Evolutionary conservation across 176 grass and related monocot genomes (phyloP).

Genomic region (Aechmea fasciata): DNA sequence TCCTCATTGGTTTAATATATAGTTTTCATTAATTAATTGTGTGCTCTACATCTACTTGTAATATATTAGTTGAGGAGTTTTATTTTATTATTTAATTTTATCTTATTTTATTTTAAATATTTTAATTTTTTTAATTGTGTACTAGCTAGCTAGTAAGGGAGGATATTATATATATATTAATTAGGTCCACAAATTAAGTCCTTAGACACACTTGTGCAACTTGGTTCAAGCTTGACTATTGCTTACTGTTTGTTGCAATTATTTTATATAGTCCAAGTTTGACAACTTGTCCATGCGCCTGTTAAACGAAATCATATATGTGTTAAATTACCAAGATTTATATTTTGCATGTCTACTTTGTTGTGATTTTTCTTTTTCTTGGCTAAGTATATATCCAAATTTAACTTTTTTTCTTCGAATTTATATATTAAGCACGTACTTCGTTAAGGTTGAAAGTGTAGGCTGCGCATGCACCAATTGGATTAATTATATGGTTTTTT

Average conservation of each 20-base stretch:
- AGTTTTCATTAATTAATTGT: no score
- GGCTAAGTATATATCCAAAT: no score
- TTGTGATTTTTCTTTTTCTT: no score
- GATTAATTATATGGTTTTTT: no score
- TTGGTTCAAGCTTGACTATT: constrained; percentile 22
- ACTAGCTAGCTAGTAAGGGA: not conserved
- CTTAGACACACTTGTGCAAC: constrained; percentile 44
- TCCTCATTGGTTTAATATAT: constrained; percentile 28
- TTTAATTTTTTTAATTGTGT: not conserved
- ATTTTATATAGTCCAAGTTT: not conserved
- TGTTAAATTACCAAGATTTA: not conserved
- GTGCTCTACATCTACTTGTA: constrained; percentile 20
- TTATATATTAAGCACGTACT: no score
- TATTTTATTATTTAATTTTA: not conserved
- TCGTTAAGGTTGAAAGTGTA: no score
- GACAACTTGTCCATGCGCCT: not conserved
- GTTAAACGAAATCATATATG: no score
- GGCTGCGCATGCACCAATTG: no score
- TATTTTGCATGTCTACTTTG: not conserved
- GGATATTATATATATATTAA: no score
- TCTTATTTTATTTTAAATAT: no score
- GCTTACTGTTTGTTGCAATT: not conserved
- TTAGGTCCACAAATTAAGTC: constrained; percentile 26
- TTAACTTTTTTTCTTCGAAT: no score
- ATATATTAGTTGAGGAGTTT: constrained; percentile 25